These are phyloP conservation scores for Suillus fuscotomentosus DNA, from an alignment of 768 basidiomycete genomes.

Conservation along the genomic window DNA sequence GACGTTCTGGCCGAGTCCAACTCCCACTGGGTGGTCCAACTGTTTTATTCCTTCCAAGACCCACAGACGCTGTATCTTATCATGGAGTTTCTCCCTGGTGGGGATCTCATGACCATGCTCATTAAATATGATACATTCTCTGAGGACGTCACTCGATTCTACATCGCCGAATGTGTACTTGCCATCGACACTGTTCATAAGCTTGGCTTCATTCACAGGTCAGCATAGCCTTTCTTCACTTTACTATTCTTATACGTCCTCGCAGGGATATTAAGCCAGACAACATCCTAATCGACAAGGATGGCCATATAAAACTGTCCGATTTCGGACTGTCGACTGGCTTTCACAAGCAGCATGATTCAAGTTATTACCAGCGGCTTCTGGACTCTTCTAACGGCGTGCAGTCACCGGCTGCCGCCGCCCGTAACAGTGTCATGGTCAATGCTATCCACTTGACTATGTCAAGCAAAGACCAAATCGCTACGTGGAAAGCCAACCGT, in stretches of 20 bases:
- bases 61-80: constrained; percentile 88
- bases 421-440: constrained; percentile 94
- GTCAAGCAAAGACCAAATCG: constrained; percentile 89
- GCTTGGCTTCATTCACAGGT: constrained; percentile 98
- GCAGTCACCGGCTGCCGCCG: constrained; percentile 40
- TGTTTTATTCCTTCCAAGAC: constrained; percentile 99
- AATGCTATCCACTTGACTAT: constrained; percentile 97
- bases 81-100: constrained; percentile 99
- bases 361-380: constrained; percentile 89
- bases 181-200: constrained; percentile 98
- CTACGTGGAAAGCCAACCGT: constrained; percentile 98
- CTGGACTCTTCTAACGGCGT: constrained; percentile 62
- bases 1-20: constrained; percentile 96
- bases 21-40: constrained; percentile 94
- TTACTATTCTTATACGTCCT: not conserved
- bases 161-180: constrained; percentile 97
- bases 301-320: constrained; percentile 95
- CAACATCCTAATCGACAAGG: constrained; percentile 88
- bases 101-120: constrained; percentile 99
- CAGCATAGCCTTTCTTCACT: constrained; percentile 17
- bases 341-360: constrained; percentile 97
- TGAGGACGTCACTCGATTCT: constrained; percentile 96
- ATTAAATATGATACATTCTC: constrained; percentile 99
- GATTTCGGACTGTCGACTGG: constrained; percentile 99
- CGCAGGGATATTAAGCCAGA: constrained; percentile 97